Evolutionary conservation across 805 yeast genomes (phyloP), one percentile per base, ranked within the genome.

Genomic region (Candida berthetii): DNA sequence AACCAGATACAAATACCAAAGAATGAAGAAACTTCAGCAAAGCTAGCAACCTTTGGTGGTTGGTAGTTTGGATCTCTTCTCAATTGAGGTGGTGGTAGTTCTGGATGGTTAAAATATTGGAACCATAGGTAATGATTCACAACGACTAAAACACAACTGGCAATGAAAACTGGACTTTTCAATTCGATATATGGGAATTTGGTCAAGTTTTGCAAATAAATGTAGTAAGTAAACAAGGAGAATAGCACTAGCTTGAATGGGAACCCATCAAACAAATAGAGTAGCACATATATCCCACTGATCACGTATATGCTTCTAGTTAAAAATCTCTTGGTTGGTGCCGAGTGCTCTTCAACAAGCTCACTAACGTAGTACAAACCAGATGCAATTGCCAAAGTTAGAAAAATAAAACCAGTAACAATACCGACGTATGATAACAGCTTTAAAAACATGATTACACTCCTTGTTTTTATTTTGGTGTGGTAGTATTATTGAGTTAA

Each of bases 1-100:
- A 91, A 72, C 99, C 99, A 93, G 16, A 93, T 81, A 53, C 93
- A 82, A 34, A 93, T 64, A 1, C 96, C 99, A 58, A 93, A 90
- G 61, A 93, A 93, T 3, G 96, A 84, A n/a, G 96, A 86, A 4
- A 93, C 86, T 58, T 93, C 96, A 1, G 89, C 71, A 56, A 91
- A 91, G 11, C 84, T 71, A 2, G 96, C 95, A 41, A 86, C 75
- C 36, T 77, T 74, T 13, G 84, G 85, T 37, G 85, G 76, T 18
- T 63, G 63, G 54, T 80, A 82, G 38, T 71, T 71, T 38, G 85
- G 73, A 48, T 66, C 71, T 54, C 82, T 66, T 51, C 85, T 61
- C 62, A 70, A 56, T 48, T 83, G 72, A 32, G 93, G 81, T 10
- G 96, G 91, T 22, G 85, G 71, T 15, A 57, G 51, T 37, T 74